Evolutionary conservation across 768 basidiomycete genomes (phyloP).

Genomic region (Neoboletus brunneissimus): DNA sequence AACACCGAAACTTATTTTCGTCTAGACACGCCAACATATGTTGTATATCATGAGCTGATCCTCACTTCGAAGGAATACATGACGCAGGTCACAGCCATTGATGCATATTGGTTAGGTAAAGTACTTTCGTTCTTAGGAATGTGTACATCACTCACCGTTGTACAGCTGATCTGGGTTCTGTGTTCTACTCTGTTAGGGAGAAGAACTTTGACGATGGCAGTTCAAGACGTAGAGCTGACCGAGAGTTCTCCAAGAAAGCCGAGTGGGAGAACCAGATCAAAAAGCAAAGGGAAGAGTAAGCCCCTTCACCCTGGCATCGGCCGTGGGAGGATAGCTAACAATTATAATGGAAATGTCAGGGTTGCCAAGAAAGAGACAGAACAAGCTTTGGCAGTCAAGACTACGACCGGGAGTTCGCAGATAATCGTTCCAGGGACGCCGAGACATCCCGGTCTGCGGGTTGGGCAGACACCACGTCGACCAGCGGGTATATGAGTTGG

Average conservation of each 20-base stretch:
- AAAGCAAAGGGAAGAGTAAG: slow-evolving; percentile 66
- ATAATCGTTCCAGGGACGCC: slow-evolving; percentile 83
- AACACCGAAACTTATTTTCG: neutral
- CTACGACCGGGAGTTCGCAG: slow-evolving; percentile 53
- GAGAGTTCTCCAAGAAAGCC: slow-evolving; percentile 88
- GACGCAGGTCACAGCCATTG: slow-evolving; percentile 98
- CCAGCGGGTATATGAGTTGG: slow-evolving; percentile 58
- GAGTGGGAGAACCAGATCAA: slow-evolving; percentile 94
- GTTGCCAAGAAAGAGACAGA: slow-evolving; percentile 61
- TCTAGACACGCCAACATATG: slow-evolving; percentile 91
- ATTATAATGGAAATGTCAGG: slow-evolving; percentile 36
- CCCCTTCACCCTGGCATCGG: slow-evolving; percentile 1
- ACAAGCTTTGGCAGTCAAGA: slow-evolving; percentile 55
- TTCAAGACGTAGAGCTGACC: slow-evolving; percentile 70
- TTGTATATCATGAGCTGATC: slow-evolving; percentile 95
- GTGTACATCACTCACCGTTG: slow-evolving; percentile 3
- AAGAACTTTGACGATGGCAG: slow-evolving; percentile 95
- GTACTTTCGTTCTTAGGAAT: neutral
- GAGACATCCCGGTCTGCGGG: slow-evolving; percentile 62
- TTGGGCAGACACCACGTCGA: slow-evolving; percentile 74
- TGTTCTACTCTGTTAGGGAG: slow-evolving; percentile 97
- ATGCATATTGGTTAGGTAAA: slow-evolving; percentile 95
- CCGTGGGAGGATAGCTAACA: slow-evolving; percentile 7
- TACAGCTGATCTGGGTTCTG: slow-evolving; percentile 87
- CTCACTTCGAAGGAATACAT: slow-evolving; percentile 96